Conservation (phyloP, 2,329 filamentous ascomycete species). For the Alternaria solani region DNA sequence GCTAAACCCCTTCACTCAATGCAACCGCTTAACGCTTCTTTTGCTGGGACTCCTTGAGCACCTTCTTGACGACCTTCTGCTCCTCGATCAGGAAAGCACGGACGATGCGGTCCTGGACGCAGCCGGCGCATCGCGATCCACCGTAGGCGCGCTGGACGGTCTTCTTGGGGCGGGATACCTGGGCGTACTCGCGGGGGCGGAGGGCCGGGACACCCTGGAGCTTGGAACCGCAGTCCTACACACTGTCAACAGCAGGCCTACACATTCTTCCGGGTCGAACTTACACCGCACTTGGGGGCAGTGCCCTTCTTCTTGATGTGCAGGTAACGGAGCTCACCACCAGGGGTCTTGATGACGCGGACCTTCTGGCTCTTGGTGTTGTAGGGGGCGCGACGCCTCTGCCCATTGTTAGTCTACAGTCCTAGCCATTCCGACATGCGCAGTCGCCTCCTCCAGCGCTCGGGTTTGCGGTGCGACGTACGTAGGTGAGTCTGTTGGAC, state of each 20-base stretch:
- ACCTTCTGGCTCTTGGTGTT: conserved; percentile 98
- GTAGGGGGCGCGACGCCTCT: conserved; percentile 73
- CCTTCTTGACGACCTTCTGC: conserved; percentile 99
- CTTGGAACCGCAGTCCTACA: conserved; percentile 96
- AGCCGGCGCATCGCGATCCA: conserved; percentile 97
- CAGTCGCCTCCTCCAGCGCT: conserved; percentile 17
- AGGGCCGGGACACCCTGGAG: conserved; percentile 97
- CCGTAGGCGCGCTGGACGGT: conserved; percentile 97
- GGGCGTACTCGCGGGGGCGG: conserved; percentile 96
- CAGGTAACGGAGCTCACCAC: conserved; percentile 92
- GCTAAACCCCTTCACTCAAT: conserved; percentile 39
- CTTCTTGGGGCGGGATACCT: conserved; percentile 99
- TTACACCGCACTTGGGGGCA: conserved; percentile 83
- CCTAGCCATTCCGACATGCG: conserved; percentile 14
- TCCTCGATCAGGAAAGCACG: conserved; percentile 99
- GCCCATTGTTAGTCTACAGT: conserved; percentile 44
- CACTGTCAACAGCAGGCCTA: conserved; percentile 33
- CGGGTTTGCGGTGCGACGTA: conserved; percentile 50
- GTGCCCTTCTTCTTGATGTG: conserved; percentile 99
- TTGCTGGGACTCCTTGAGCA: conserved; percentile 96
- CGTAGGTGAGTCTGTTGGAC: conserved; percentile 64
- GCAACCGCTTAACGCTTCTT: conserved; percentile 62
- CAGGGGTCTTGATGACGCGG: conserved; percentile 78
- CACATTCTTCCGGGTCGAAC: conserved; percentile 19
- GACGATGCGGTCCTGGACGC: conserved; percentile 97